Evolutionary conservation across 2,329 filamentous ascomycete genomes (phyloP), one percentile per base, ranked within the genome.

Genomic region (Alternaria hordeiaustralica): DNA sequence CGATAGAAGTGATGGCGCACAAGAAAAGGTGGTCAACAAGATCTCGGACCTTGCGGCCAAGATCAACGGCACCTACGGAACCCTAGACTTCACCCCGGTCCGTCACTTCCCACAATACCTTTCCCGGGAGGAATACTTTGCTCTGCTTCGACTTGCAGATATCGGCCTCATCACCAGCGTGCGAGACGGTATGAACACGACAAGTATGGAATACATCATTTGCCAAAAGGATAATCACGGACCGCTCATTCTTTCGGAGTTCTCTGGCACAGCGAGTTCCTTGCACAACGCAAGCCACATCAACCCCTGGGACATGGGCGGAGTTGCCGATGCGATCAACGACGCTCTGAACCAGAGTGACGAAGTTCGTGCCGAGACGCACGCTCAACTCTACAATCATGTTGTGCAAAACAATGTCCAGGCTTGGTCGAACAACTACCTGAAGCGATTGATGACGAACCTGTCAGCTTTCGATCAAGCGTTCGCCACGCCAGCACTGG

Each of bases 131-230:
- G 94, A 98, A 81, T 98, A 98, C 80, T 96, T 97, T 80, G 94
- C 95, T 5, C 87, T 98, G n/a, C 87, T 98, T 56, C 90, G 95
- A 23, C 89, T 93, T 3, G 94, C 92, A 33, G 94, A 98, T 78
- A 92, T 97, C 69, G 95, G 94, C 5, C 85, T 98, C 55, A 97
- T 98, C 80, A 97, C 96, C 7, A 97, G 93, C 71, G 94, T 98
- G 21, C 89, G 95, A 64, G 96, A 98, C 79, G 95, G 95, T 62
- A 97, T 98, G 94, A 98, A 97, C 83, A 97, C 95, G 0, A 97
- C 94, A 20, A 96, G 93, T 78, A 84, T 98, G 71, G 96, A 98
- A 81, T 98, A 97, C 78, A 90, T 98, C 61, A 87, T 97, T 61
- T 97, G 93, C 79, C 95, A 98, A 81, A 92, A 93, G 74, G 91